phyloP scores from a whole-genome alignment of 768 basidiomycete species.

The Baorangia bicolor region DNA sequence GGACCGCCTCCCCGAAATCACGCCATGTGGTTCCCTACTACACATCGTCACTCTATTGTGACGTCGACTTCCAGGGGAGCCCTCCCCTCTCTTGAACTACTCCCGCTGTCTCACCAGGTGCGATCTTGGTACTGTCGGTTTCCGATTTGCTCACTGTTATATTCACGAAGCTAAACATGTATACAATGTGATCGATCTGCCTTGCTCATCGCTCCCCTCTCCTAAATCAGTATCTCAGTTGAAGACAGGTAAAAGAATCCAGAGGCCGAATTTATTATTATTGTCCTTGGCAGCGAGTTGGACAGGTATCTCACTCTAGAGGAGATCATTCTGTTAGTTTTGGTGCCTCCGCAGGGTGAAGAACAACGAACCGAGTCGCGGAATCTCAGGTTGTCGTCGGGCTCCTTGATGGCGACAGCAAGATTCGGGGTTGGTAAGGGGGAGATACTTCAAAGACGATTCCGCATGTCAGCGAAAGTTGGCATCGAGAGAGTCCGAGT shows the following conservation, averaged over 20 bases:
- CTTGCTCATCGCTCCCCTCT: neutral
- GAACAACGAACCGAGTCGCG: too few species aligned
- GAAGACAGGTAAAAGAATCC: neutral
- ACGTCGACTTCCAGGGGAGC: too few species aligned
- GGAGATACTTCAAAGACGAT: neutral
- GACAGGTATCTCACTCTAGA: neutral
- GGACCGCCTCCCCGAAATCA: too few species aligned
- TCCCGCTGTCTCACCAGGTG: too few species aligned
- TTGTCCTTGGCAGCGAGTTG: neutral
- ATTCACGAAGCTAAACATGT: too few species aligned
- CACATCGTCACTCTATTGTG: too few species aligned
- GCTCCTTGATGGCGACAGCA: neutral
- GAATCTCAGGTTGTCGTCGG: neutral
- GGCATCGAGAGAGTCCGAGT: neutral
- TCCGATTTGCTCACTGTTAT: too few species aligned
- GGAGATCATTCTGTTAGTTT: neutral
- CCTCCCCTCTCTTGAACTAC: too few species aligned
- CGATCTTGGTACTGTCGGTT: too few species aligned
- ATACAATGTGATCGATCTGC: neutral
- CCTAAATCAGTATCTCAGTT: neutral
- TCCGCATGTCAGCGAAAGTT: neutral
- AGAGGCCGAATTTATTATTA: too few species aligned
- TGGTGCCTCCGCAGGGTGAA: too few species aligned
- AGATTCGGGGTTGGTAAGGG: neutral
- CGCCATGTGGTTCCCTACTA: too few species aligned